phyloP scores from a whole-genome alignment of 23 red algal species.

The Gracilariopsis chorda region DNA sequence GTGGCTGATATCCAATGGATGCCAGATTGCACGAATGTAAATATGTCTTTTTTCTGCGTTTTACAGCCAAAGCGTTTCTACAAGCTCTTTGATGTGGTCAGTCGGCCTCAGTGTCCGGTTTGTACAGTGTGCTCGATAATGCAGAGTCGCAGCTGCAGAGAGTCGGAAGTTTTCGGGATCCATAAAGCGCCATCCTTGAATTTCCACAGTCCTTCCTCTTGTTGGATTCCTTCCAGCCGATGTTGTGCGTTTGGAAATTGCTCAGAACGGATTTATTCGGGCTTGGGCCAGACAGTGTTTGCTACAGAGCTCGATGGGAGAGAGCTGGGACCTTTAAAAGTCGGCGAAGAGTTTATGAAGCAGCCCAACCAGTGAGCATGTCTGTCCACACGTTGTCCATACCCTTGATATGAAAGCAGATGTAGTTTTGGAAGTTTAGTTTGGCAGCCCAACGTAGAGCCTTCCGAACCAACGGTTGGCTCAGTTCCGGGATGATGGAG shows the following conservation, averaged over 20 bases:
- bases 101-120: not conserved
- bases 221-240: too few species aligned
- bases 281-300: not conserved
- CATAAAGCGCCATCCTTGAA: constrained; percentile 5
- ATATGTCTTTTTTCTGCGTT: not conserved
- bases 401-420: not conserved
- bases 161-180: not conserved
- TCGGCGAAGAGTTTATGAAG: not conserved
- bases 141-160: not conserved
- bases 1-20: not conserved
- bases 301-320: not conserved
- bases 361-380: not conserved
- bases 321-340: not conserved
- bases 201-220: too few species aligned
- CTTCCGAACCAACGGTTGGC: not conserved
- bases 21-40: not conserved
- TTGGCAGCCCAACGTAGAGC: not conserved
- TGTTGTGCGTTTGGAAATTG: not conserved
- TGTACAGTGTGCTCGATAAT: not conserved
- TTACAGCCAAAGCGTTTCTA: not conserved
- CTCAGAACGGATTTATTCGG: not conserved
- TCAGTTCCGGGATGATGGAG: not conserved
- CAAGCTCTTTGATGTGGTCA: not conserved
- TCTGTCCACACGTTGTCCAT: not conserved
- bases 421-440: not conserved